phyloP scores from a whole-genome alignment of 1,139 yeast species.

The Wickerhamiella pararugosa region DNA sequence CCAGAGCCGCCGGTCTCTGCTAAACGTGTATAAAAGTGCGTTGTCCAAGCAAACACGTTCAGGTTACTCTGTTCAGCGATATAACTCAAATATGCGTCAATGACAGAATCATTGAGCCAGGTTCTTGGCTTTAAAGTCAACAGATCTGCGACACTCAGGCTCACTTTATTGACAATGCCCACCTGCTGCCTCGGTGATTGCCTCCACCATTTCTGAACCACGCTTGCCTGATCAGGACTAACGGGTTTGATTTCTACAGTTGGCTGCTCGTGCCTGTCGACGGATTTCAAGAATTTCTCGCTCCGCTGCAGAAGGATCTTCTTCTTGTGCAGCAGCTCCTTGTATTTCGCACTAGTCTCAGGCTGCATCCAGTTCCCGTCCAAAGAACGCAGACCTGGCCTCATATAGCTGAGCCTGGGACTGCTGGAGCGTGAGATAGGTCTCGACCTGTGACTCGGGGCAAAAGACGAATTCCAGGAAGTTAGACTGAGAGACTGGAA shows the following conservation, averaged over 20 bases:
- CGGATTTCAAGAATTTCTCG: neutral
- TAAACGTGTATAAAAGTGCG: slow-evolving; percentile 71
- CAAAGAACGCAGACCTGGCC: too few species aligned
- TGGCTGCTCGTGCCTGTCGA: neutral
- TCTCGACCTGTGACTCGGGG: too few species aligned
- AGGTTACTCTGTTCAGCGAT: slow-evolving; percentile 32
- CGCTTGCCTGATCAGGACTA: neutral
- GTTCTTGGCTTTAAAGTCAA: slow-evolving; percentile 50
- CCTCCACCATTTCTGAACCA: neutral
- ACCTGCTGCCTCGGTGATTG: neutral
- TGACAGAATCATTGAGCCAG: slow-evolving; percentile 87
- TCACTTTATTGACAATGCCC: slow-evolving; percentile 28
- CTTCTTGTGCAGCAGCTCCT: slow-evolving; percentile 2
- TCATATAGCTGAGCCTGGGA: too few species aligned
- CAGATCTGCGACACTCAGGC: slow-evolving; percentile 51
- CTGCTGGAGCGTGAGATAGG: too few species aligned
- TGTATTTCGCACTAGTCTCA: neutral
- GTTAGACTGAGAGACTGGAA: too few species aligned
- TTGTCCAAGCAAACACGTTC: slow-evolving; percentile 52
- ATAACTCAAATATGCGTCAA: slow-evolving; percentile 63
- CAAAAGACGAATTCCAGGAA: too few species aligned
- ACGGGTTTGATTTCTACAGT: neutral
- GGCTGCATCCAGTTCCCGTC: neutral
- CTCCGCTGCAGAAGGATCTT: neutral
- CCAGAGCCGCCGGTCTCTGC: slow-evolving; percentile 60